Conservation (phyloP, 305 asterid genomes). For the Salvia sclarea region DNA sequence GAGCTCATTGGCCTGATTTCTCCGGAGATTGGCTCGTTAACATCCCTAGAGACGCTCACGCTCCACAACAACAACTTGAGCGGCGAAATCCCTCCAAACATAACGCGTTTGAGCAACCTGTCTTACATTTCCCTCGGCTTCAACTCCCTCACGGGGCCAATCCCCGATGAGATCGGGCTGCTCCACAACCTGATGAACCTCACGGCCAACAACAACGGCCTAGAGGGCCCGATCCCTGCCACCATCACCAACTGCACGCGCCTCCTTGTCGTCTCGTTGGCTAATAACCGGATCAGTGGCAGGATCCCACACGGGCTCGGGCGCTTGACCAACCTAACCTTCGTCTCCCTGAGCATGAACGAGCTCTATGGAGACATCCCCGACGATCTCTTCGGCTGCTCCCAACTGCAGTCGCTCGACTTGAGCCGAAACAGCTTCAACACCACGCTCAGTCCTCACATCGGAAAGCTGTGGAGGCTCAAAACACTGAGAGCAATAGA, state of each 20-base stretch:
- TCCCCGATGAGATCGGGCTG: slow-evolving; percentile 63
- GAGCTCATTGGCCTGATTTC: slow-evolving; percentile 54
- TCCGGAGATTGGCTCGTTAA: slow-evolving; percentile 44
- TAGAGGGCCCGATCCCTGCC: slow-evolving; percentile 65
- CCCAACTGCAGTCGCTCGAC: slow-evolving; percentile 50
- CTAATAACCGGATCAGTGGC: slow-evolving; percentile 51
- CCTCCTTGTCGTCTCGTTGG: slow-evolving; percentile 45
- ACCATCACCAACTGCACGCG: slow-evolving; percentile 60
- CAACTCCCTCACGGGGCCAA: slow-evolving; percentile 64
- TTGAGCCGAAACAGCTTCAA: slow-evolving; percentile 44
- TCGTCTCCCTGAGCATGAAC: slow-evolving; percentile 52
- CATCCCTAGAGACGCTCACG: slow-evolving; percentile 59
- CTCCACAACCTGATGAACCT: slow-evolving; percentile 62
- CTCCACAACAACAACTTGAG: slow-evolving; percentile 69
- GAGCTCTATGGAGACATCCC: slow-evolving; percentile 56
- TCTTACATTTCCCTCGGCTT: slow-evolving; percentile 61
- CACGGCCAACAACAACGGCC: slow-evolving; percentile 45
- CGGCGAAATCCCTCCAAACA: slow-evolving; percentile 62
- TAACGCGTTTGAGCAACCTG: slow-evolving; percentile 57
- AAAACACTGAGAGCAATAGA: slow-evolving; percentile 36
- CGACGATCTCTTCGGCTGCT: slow-evolving; percentile 62
- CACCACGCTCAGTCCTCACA: slow-evolving; percentile 44
- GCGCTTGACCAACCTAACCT: slow-evolving; percentile 47
- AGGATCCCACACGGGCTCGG: slow-evolving; percentile 58
- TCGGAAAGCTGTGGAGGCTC: slow-evolving; percentile 57